Conservation (phyloP, 1,284 basidiomycete genomes). For the Leccinum holopus region DNA sequence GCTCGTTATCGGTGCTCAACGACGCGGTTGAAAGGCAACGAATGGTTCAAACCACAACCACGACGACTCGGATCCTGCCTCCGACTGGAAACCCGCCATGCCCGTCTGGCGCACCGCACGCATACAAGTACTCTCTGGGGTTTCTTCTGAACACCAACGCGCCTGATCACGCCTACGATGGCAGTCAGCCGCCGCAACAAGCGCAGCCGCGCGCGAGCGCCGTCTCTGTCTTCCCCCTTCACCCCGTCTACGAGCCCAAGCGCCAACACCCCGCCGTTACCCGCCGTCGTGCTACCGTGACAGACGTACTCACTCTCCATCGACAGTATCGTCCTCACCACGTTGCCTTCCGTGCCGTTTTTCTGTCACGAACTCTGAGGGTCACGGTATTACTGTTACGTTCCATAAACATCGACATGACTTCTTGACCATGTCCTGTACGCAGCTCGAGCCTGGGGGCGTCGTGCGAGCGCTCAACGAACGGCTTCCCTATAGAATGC, state of each 20-base stretch:
- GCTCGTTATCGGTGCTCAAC: not conserved
- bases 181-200: constrained; percentile 20
- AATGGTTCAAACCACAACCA: not conserved
- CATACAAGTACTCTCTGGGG: constrained; percentile 16
- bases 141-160: constrained; percentile 29
- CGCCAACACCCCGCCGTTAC: constrained; percentile 12
- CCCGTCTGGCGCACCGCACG: constrained; percentile 15
- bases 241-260: constrained; percentile 8
- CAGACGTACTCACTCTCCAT: constrained; percentile 48
- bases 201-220: constrained; percentile 15
- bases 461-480: constrained; percentile 49
- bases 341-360: constrained; percentile 51
- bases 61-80: constrained; percentile 1
- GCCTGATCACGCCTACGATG: constrained; percentile 22
- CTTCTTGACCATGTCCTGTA: constrained; percentile 51
- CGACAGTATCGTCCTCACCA: constrained; percentile 57
- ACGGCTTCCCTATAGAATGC: constrained; percentile 46
- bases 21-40: constrained; percentile 12
- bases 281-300: constrained; percentile 38
- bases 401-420: constrained; percentile 29
- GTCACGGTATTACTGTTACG: no score
- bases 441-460: constrained; percentile 37
- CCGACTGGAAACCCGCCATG: constrained; percentile 11
- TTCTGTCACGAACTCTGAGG: constrained; percentile 50
- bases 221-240: constrained; percentile 10